Conservation (phyloP, 2,329 filamentous ascomycete genomes). For the Aspergillus sp. region DNA sequence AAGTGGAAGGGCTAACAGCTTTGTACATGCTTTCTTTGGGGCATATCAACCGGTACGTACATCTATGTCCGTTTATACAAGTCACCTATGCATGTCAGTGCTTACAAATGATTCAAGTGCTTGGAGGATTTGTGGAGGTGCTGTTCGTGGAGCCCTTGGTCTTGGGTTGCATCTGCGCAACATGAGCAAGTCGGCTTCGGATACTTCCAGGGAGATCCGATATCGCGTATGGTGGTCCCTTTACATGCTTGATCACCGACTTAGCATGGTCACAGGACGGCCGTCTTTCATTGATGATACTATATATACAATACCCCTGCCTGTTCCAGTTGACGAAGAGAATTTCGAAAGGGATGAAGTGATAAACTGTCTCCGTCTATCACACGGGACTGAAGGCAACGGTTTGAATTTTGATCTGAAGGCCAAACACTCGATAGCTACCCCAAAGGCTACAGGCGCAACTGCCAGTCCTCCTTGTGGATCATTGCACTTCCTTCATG, state of each 20-base stretch:
- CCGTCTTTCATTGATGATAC: conserved; percentile 46
- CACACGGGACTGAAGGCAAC: conserved; percentile 22
- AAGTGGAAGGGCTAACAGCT: conserved; percentile 45
- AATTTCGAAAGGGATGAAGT: conserved; percentile 40
- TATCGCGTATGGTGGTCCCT: conserved; percentile 51
- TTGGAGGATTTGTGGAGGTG: conserved; percentile 46
- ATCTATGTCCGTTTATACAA: background rate
- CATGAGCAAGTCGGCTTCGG: conserved; percentile 37
- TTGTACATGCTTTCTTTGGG: conserved; percentile 45
- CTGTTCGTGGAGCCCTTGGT: conserved; percentile 43
- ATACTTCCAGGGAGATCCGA: conserved; percentile 46
- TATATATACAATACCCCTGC: conserved; percentile 45
- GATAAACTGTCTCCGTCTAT: conserved; percentile 30
- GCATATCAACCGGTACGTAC: conserved; percentile 46
- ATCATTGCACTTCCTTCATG: conserved; percentile 45
- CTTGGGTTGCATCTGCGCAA: conserved; percentile 48
- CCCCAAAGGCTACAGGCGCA: conserved; percentile 15
- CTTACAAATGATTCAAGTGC: conserved; percentile 31
- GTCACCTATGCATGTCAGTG: background rate
- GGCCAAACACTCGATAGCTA: conserved; percentile 18
- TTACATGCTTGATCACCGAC: conserved; percentile 45
- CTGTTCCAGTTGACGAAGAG: conserved; percentile 44
- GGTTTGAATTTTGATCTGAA: conserved; percentile 23
- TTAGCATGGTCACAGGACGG: conserved; percentile 48
- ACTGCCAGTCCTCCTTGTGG: conserved; percentile 35